Base-by-base conservation (phyloP, 306 rosid genomes). In the Trifolium fragiferum region DNA sequence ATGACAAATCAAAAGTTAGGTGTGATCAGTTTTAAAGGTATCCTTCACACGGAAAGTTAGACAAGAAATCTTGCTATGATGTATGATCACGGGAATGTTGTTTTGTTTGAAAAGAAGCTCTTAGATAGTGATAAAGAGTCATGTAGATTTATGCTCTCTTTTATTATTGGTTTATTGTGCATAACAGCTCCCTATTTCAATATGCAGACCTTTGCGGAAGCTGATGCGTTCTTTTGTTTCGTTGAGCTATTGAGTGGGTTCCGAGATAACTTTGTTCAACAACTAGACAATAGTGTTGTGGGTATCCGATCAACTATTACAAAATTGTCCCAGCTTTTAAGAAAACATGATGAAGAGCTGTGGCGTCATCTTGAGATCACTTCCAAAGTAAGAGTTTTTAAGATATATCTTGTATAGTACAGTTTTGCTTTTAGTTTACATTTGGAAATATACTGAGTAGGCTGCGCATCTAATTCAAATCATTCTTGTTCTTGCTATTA, bases 331-430 rank as follows among this genome's bases (percentile, higher is more conserved):
- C 97, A 90, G 78, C 97, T 92, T 87, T 83, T 95, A 78, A 90
- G 83, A 84, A 93, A 92, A 84, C 96, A 95, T 53, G 99, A 95
- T 78, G 99, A 92, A 79, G 99, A 95, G 86, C 85, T 95, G 58
- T 95, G 99, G 99, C 99, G 98, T 81, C 99, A 95, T 85, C 99
- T 95, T 73, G 99, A 95, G 86, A 50, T 95, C 82, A 92, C 98
- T 63, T 92, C 97, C 67, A 95, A 95, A 83, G 99, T 92, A 90
- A 81, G 90, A 76, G 13, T 30, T 78, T 67, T 68, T 63, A 18
- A 21, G 58, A 32, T 47, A 5, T 74, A 49, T 43, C 77, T 25
- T 70, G 23, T 54, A 73, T 62, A 46, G 50, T 68, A 10, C 35
- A 38, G 37, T 68, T 66, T 64, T 12, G 8, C 40, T 46, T 69